phyloP scores from a whole-genome alignment of 202 grass and related monocot species.

The Digitaria exilis region DNA sequence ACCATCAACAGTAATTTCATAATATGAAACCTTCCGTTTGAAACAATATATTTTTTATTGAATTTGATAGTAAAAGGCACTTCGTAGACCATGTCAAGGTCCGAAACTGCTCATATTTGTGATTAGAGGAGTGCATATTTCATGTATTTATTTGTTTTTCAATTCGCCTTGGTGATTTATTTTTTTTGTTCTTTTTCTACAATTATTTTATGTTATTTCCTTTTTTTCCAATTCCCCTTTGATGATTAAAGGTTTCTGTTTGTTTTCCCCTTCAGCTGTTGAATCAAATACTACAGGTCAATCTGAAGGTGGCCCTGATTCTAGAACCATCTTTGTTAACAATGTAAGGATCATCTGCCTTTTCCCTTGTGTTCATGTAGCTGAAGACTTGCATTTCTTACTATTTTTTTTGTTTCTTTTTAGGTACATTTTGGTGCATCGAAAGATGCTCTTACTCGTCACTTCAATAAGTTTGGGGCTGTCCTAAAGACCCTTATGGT shows the following conservation, averaged over 20 bases:
- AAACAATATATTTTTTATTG: not conserved
- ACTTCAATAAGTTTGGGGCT: slow-evolving; percentile 95
- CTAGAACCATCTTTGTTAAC: slow-evolving; percentile 84
- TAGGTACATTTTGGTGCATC: slow-evolving; percentile 97
- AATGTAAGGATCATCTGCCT: slow-evolving; percentile 68
- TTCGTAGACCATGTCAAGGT: not conserved
- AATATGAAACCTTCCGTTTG: not conserved
- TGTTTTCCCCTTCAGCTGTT: slow-evolving; percentile 43
- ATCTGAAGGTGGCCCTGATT: slow-evolving; percentile 61
- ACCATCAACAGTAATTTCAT: not conserved
- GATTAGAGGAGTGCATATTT: not conserved
- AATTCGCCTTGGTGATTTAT: not conserved
- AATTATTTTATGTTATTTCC: slow-evolving; percentile 14
- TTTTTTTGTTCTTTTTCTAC: no score
- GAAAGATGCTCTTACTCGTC: slow-evolving; percentile 89
- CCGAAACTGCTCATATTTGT: not conserved
- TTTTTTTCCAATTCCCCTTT: not conserved
- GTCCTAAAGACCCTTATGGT: slow-evolving; percentile 90
- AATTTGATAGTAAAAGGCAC: not conserved
- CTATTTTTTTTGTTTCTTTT: slow-evolving; percentile 30
- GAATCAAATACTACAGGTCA: slow-evolving; percentile 59
- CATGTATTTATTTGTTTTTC: slow-evolving; percentile 20
- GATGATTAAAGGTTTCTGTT: slow-evolving; percentile 19
- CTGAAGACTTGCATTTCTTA: slow-evolving; percentile 15
- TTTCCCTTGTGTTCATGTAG: slow-evolving; percentile 3